These are phyloP conservation scores for Saccharomycopsis babjevae DNA, from an alignment of 805 yeast species.

Conservation along the genomic window DNA sequence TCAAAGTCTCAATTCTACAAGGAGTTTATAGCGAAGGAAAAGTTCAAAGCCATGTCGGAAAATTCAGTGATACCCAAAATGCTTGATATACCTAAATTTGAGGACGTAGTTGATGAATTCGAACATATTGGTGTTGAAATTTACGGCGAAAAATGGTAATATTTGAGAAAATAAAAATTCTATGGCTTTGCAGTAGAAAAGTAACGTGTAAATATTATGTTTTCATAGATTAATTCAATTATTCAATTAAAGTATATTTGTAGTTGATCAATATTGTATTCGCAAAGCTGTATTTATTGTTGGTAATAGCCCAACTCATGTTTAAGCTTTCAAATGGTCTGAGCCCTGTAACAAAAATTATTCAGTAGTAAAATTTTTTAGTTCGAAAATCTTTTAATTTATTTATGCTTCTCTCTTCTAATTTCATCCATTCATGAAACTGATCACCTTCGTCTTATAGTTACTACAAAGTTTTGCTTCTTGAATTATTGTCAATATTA, in stretches of 20 bases:
- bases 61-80: background rate
- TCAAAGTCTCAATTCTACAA: background rate
- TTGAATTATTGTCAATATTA: too few species aligned
- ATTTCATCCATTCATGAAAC: too few species aligned
- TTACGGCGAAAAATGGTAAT: background rate
- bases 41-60: conserved; percentile 3
- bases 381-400: background rate
- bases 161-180: background rate
- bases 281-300: background rate
- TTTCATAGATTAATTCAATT: too few species aligned
- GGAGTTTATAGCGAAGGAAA: conserved; percentile 1
- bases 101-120: background rate
- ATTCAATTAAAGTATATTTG: background rate
- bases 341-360: background rate
- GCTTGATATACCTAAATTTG: background rate
- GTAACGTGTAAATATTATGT: background rate
- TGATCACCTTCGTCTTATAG: too few species aligned
- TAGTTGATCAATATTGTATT: background rate
- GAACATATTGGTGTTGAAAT: background rate
- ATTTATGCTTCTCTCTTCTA: background rate
- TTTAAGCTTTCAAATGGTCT: background rate
- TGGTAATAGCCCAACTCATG: background rate
- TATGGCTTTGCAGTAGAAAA: background rate
- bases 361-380: background rate
- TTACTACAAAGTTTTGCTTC: too few species aligned